Conservation (phyloP, 1,284 basidiomycete species). For the Butyriboletus appendiculatus region DNA sequence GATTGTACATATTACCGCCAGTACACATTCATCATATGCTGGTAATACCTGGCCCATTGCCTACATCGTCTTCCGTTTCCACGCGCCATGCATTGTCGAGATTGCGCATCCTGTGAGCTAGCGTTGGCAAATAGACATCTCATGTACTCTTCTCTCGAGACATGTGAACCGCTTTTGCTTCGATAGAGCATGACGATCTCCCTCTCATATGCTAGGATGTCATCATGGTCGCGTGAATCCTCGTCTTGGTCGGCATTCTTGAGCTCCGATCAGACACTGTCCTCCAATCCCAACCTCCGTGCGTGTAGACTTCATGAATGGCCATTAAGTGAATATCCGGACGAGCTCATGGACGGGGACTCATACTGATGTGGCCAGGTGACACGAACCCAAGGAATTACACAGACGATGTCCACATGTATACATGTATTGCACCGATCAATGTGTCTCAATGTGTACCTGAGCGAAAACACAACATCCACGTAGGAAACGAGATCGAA, state of each 20-base stretch:
- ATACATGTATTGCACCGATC: too few species aligned
- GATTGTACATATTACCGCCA: constrained; percentile 5
- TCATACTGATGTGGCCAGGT: not conserved
- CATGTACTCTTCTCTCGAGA: not conserved
- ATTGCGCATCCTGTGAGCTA: not conserved
- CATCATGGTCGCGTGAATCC: too few species aligned
- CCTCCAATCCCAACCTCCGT: not conserved
- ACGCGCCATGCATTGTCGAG: not conserved
- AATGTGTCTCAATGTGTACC: too few species aligned
- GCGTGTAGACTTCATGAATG: not conserved
- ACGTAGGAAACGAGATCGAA: too few species aligned
- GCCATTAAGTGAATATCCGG: not conserved
- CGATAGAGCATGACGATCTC: not conserved
- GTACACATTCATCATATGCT: not conserved
- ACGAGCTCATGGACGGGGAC: too few species aligned
- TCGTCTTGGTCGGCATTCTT: not conserved
- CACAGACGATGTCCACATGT: too few species aligned
- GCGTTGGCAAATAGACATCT: not conserved
- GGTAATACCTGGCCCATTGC: not conserved
- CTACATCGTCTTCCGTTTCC: not conserved
- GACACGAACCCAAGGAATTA: not conserved
- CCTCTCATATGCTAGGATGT: too few species aligned
- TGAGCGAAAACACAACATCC: too few species aligned
- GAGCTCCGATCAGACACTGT: not conserved
- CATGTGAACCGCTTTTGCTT: not conserved